phyloP scores from a whole-genome alignment of 164 flowering plant genomes.

The Umbellularia californica region DNA sequence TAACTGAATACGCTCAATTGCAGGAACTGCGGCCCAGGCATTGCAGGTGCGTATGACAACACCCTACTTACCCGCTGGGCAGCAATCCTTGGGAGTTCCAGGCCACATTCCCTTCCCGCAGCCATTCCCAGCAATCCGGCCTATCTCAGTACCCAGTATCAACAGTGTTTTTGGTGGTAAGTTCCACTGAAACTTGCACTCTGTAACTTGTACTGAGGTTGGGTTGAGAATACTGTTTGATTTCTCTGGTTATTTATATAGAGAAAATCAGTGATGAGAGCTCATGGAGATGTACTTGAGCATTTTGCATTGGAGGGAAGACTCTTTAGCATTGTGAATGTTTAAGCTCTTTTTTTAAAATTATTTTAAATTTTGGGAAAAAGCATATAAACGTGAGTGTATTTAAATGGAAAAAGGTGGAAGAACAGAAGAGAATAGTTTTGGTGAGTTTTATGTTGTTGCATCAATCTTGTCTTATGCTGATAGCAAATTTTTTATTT shows the following conservation, averaged over 20 bases:
- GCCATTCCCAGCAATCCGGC: constrained; percentile 41
- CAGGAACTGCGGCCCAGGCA: constrained; percentile 43
- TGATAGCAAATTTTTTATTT: too few relatives aligned
- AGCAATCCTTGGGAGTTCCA: constrained; percentile 44
- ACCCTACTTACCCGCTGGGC: constrained; percentile 33
- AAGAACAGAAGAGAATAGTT: too few relatives aligned
- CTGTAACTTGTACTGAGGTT: neutral
- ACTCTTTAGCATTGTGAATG: neutral
- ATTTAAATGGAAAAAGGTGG: too few relatives aligned
- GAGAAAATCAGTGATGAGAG: neutral
- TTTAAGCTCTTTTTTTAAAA: neutral
- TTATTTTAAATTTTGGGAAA: neutral
- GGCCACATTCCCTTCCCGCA: constrained; percentile 46
- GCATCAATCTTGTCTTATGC: too few relatives aligned
- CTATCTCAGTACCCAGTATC: constrained; percentile 36
- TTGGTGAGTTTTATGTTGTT: too few relatives aligned
- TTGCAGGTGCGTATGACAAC: constrained; percentile 42
- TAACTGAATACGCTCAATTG: neutral
- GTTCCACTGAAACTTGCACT: constrained; percentile 28
- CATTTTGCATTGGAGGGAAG: neutral
- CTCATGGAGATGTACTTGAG: neutral
- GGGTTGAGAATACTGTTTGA: neutral
- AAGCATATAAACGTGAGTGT: neutral
- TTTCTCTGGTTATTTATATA: neutral
- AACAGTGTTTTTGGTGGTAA: constrained; percentile 39